Evolutionary conservation across 1,139 yeast species (phyloP).

Genomic region (Kluyveromyces sp.): DNA sequence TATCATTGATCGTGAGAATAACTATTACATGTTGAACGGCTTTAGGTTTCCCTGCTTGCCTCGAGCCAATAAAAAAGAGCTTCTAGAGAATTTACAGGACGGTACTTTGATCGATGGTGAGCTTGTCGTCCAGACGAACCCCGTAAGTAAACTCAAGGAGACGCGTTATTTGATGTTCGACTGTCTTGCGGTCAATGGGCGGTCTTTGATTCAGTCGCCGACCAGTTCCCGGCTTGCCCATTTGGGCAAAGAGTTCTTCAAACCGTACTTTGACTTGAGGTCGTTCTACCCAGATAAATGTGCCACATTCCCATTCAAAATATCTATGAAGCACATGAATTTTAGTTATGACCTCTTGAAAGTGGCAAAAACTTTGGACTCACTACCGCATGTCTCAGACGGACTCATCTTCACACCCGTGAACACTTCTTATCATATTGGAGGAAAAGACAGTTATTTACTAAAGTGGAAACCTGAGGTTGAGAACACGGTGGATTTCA

Average conservation of each 20-base stretch:
- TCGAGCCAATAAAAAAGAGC: constrained; percentile 40
- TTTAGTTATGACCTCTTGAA: constrained; percentile 70
- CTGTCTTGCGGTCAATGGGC: constrained; percentile 77
- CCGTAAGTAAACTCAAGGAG: constrained; percentile 49
- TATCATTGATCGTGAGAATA: constrained; percentile 80
- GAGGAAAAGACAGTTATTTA: constrained; percentile 68
- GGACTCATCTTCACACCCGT: constrained; percentile 93
- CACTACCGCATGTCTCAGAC: constrained; percentile 81
- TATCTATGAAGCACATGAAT: constrained; percentile 82
- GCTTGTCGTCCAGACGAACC: constrained; percentile 51
- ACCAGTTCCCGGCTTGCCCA: constrained; percentile 81
- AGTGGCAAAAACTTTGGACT: constrained; percentile 67
- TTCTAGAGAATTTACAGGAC: constrained; percentile 52
- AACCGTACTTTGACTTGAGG: constrained; percentile 72
- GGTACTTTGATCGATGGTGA: constrained; percentile 94
- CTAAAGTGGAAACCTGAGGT: constrained; percentile 97
- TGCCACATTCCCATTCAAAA: constrained; percentile 73
- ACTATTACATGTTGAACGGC: constrained; percentile 71
- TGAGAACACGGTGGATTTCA: constrained; percentile 89
- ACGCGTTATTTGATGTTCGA: constrained; percentile 84
- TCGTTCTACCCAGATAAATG: constrained; percentile 64
- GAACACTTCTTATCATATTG: constrained; percentile 76
- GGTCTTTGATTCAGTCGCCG: constrained; percentile 58
- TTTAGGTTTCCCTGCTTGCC: constrained; percentile 73
- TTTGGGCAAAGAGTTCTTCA: constrained; percentile 72